Evolutionary conservation across 768 basidiomycete genomes (phyloP).

Genomic region (Crepidotus variabilis): DNA sequence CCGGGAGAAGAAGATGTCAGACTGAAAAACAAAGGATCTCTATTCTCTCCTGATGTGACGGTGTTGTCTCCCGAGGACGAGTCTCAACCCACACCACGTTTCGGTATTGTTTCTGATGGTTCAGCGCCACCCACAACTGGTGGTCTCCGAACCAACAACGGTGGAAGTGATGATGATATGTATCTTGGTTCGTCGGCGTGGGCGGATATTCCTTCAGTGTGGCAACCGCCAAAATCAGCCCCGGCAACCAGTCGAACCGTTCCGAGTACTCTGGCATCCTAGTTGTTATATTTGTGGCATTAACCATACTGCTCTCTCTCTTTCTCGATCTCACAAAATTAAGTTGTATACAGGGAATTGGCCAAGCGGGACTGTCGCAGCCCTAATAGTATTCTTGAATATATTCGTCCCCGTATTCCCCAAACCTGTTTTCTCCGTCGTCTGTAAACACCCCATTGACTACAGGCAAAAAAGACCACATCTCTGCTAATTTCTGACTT

Average conservation of each 20-base stretch:
- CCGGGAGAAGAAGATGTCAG: neutral
- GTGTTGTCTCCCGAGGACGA: conserved; percentile 4
- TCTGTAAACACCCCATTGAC: too few species aligned
- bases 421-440: too few species aligned
- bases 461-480: too few species aligned
- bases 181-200: neutral
- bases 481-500: too few species aligned
- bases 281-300: too few species aligned
- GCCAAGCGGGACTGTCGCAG: too few species aligned
- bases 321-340: too few species aligned
- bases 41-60: neutral
- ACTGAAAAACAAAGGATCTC: neutral
- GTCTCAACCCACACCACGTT: conserved; percentile 11
- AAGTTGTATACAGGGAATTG: too few species aligned
- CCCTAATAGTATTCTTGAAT: too few species aligned
- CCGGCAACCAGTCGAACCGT: neutral
- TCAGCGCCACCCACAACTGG: neutral
- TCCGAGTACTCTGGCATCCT: neutral
- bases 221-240: neutral
- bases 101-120: neutral
- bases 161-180: neutral
- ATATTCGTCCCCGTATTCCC: too few species aligned
- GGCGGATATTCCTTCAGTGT: neutral
- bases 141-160: neutral
- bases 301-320: too few species aligned